A percentile compares a stretch with the other conserved stretches of the same genome.
phyloP scores from a whole-genome alignment of 139 green algal genomes.

The Chlamydomonas incerta region DNA sequence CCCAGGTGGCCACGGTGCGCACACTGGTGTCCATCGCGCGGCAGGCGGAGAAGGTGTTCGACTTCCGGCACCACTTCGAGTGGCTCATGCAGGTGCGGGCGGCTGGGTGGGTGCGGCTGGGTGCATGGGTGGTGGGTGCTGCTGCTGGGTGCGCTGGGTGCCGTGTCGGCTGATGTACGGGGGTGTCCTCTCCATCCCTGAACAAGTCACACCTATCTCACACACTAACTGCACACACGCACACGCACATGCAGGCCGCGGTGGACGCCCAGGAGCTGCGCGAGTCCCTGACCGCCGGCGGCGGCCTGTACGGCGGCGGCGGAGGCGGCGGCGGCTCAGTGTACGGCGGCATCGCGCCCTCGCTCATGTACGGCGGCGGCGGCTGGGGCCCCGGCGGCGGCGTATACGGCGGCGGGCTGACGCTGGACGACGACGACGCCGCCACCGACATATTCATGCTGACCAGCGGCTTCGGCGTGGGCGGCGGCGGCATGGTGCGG shows the following conservation, averaged over 20 bases:
- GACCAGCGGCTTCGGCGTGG: not conserved
- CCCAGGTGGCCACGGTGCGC: slow-evolving; percentile 68
- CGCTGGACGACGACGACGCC: slow-evolving; percentile 32
- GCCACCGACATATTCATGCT: slow-evolving; percentile 27
- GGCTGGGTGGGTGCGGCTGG: no score
- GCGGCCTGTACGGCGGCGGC: no score
- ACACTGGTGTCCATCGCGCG: slow-evolving; percentile 46
- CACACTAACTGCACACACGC: no score
- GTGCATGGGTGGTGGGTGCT: no score
- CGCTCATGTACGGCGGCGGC: not conserved
- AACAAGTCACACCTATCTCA: no score
- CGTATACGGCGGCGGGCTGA: not conserved
- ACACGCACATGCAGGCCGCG: slow-evolving; percentile 12
- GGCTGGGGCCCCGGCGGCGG: not conserved
- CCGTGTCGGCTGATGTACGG: no score
- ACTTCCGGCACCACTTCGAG: slow-evolving; percentile 63
- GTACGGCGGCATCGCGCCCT: not conserved
- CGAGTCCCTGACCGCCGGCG: not conserved
- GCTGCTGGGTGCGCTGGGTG: no score
- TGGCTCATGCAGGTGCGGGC: slow-evolving; percentile 42
- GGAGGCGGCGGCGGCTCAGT: no score
- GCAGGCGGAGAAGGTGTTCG: slow-evolving; percentile 60
- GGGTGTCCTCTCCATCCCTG: no score
- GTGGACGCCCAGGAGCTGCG: slow-evolving; percentile 44
- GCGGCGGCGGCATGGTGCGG: not conserved